phyloP scores from a whole-genome alignment of 768 basidiomycete genomes.

The Boletus eberwhitei region DNA sequence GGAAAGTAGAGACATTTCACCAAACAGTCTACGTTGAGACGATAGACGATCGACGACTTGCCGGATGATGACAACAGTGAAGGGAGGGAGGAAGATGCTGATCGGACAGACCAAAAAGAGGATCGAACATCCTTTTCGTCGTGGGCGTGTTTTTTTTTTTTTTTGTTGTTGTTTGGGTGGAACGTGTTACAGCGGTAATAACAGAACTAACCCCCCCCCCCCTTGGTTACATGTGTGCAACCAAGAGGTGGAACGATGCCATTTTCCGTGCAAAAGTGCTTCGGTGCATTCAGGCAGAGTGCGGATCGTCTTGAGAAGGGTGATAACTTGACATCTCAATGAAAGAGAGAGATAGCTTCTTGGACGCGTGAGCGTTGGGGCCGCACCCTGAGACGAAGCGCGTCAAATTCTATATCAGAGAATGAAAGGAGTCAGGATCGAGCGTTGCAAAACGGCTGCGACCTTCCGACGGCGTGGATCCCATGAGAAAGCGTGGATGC shows the following conservation, averaged over 20 bases:
- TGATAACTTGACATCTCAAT: too few species aligned
- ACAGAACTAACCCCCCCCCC: not conserved
- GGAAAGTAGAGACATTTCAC: not conserved
- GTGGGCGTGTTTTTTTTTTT: constrained; percentile 2
- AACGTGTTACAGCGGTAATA: constrained; percentile 18
- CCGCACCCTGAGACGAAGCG: not conserved
- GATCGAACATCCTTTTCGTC: not conserved
- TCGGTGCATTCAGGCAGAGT: not conserved
- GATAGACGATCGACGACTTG: constrained; percentile 7
- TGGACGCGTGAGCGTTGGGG: constrained; percentile 2
- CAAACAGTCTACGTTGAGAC: not conserved
- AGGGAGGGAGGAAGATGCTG: not conserved
- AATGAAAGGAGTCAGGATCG: constrained; percentile 18
- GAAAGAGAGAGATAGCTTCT: constrained; percentile 4
- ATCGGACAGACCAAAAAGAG: constrained; percentile 1
- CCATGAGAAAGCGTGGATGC: constrained; percentile 8
- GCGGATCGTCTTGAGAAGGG: constrained; percentile 27
- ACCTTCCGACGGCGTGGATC: constrained; percentile 10
- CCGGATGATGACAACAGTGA: not conserved
- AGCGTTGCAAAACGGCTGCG: constrained; percentile 13
- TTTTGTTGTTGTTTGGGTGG: not conserved
- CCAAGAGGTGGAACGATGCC: constrained; percentile 4
- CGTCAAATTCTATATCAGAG: constrained; percentile 5
- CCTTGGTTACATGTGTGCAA: not conserved
- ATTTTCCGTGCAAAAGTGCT: constrained; percentile 5